Evolutionary conservation across 305 asterid species (phyloP).

Genomic region (Ruellia speciosa): DNA sequence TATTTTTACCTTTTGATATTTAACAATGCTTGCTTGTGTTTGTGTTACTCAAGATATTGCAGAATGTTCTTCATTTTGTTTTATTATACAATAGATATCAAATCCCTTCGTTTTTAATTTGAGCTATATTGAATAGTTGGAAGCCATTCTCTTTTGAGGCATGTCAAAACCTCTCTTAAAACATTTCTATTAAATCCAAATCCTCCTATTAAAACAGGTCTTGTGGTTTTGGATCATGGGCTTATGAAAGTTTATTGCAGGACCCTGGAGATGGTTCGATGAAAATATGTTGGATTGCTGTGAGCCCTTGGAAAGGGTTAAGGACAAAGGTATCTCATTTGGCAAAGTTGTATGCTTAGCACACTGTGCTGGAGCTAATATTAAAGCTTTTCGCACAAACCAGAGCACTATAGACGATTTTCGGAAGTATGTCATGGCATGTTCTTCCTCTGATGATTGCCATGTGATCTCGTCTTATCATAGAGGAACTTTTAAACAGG

Average conservation of each 20-base stretch:
- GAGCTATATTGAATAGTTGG: too few relatives aligned
- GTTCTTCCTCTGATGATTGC: conserved; percentile 67
- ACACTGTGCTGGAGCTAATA: conserved; percentile 93
- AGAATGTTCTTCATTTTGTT: too few relatives aligned
- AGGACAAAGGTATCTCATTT: conserved; percentile 79
- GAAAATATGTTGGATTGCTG: conserved; percentile 97
- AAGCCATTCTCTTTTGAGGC: too few relatives aligned
- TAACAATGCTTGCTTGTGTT: not conserved
- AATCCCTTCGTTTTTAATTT: too few relatives aligned
- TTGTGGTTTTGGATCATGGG: not conserved
- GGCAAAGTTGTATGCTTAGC: conserved; percentile 96
- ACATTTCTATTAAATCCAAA: not conserved
- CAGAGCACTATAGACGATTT: conserved; percentile 78
- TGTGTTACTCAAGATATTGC: not conserved
- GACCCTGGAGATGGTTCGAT: conserved; percentile 99
- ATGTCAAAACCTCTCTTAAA: too few relatives aligned
- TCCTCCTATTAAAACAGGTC: not conserved
- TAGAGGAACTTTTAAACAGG: conserved; percentile 83
- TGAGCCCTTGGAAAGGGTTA: conserved; percentile 87
- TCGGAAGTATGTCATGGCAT: conserved; percentile 61
- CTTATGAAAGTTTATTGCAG: conserved; percentile 30
- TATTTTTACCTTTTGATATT: not conserved
- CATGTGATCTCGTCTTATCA: conserved; percentile 83
- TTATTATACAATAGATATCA: too few relatives aligned
- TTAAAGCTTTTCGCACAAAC: conserved; percentile 80